Evolutionary conservation across 2,329 filamentous ascomycete species (phyloP), one percentile per base, ranked within the genome.

Genomic region (Penicillium corylophilum): DNA sequence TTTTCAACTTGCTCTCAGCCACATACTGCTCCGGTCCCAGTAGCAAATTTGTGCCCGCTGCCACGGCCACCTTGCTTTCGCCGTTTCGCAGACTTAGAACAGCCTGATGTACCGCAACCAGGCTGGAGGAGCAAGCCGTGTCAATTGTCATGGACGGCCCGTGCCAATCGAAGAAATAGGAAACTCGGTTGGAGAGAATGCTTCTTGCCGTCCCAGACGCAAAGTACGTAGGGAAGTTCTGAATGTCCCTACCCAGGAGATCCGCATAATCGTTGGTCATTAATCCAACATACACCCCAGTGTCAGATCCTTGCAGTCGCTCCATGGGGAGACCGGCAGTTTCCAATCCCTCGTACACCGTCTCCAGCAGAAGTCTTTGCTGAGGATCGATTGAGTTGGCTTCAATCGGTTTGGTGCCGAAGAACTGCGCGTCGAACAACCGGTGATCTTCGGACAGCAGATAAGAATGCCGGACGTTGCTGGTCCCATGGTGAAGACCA

Each of bases 121-220:
- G 54, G 42, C 68, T 72, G 0, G 73, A 73, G 1, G 74, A 77
- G 46, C 77, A 79, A 2, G 76, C 77, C 0, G 77, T 79, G 33
- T 79, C 74, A 15, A 79, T 67, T 0, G 73, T 76, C 60, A 77
- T 69, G 1, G 65, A 71, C 0, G 76, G 71, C 0, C 76, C 64
- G 16, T 61, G 56, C 60, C 62, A 64, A 29, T 68, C 62, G n/a
- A 66, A 68, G 45, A 66, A 74, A 57, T 74, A 72, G 1, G 70
- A 73, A 5, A 74, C 50, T 1, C 72, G 67, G 23, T 75, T 75
- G 1, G 74, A 68, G 3, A 75, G 53, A 10, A 76, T 74, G 24
- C 67, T 69, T 15, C 66, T 55, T 2, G 69, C 64, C 35, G 62
- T 71, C n/a, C 71, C 68, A 1, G 67, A 69, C n/a, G 63, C 59